phyloP scores from a whole-genome alignment of 768 basidiomycete species.

The Rhodotorula kratochvilovae region DNA sequence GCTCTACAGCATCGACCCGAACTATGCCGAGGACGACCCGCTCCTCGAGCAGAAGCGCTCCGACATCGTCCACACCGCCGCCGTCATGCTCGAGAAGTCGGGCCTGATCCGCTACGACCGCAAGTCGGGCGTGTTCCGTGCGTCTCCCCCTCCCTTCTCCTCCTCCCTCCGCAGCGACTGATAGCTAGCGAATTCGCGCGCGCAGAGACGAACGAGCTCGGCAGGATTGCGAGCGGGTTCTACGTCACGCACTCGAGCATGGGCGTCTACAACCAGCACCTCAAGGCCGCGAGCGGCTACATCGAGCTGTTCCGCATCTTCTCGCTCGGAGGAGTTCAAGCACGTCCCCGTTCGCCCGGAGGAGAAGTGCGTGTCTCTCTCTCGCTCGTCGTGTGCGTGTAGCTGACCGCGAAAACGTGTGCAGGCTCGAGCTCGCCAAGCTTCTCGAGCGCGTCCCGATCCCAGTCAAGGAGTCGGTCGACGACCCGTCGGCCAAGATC shows the following conservation, averaged over 20 bases:
- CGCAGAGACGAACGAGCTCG: conserved; percentile 76
- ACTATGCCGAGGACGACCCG: conserved; percentile 82
- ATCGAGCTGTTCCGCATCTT: conserved; percentile 94
- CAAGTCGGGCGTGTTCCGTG: conserved; percentile 70
- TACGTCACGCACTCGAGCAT: conserved; percentile 94
- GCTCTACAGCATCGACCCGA: conserved; percentile 78
- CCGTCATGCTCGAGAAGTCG: conserved; percentile 87
- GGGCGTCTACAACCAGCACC: conserved; percentile 91
- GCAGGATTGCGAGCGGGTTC: conserved; percentile 89
- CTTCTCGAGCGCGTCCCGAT: conserved; percentile 91
- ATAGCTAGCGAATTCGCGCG: no score
- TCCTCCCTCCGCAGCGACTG: not conserved
- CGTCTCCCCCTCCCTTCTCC: not conserved
- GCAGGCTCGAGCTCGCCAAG: conserved; percentile 80
- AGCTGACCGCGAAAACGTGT: conserved; percentile 47
- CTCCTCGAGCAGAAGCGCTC: conserved; percentile 78
- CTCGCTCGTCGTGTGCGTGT: not conserved
- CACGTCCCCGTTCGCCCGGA: conserved; percentile 74
- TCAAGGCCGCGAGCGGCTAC: conserved; percentile 65
- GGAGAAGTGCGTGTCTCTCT: conserved; percentile 36
- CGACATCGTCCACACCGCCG: conserved; percentile 89
- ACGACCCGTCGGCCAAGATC: conserved; percentile 94
- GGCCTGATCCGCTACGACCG: conserved; percentile 92
- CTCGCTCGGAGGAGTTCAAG: conserved; percentile 91
- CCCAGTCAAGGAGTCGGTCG: conserved; percentile 91